phyloP scores from a whole-genome alignment of 352 stramenopile species.

The Phytophthora cryptogea region DNA sequence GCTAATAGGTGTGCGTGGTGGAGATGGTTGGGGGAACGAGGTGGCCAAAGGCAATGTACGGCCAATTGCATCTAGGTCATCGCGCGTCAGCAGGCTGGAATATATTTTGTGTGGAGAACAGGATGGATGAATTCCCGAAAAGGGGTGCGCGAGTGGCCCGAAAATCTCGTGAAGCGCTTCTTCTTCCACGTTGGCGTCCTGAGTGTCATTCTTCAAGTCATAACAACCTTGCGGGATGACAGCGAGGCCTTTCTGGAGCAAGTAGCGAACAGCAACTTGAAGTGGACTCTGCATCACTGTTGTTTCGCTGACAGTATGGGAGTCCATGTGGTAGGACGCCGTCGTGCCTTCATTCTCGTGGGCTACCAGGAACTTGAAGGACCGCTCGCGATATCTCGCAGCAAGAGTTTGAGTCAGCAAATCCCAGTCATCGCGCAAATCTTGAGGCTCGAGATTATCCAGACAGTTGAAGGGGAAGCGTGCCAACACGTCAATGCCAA shows the following conservation, averaged over 20 bases:
- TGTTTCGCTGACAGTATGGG: conserved; percentile 25
- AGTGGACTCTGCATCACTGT: conserved; percentile 40
- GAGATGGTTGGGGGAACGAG: conserved; percentile 12
- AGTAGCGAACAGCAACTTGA: conserved; percentile 50
- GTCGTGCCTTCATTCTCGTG: conserved; percentile 47
- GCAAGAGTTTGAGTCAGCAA: conserved; percentile 37
- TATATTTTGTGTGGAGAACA: conserved; percentile 53
- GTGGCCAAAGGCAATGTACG: conserved; percentile 36
- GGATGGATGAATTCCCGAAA: conserved; percentile 36
- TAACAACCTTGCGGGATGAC: conserved; percentile 40
- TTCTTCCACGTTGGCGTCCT: conserved; percentile 21
- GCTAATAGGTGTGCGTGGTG: conserved; percentile 19
- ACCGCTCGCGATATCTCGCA: conserved; percentile 29
- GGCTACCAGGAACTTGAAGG: conserved; percentile 47
- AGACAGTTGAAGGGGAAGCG: conserved; percentile 40
- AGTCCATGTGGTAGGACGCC: conserved; percentile 38
- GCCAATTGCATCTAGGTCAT: conserved; percentile 47
- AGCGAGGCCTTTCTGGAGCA: conserved; percentile 56
- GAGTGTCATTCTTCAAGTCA: conserved; percentile 15
- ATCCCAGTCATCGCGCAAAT: conserved; percentile 33
- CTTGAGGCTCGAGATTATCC: conserved; percentile 16
- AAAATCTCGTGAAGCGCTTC: conserved; percentile 43
- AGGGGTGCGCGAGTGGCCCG: conserved; percentile 45
- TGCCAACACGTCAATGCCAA: conserved; percentile 48
- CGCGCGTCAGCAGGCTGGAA: conserved; percentile 47